These are phyloP conservation scores for Moricandia arvensis DNA, from an alignment of 345 rosid species.

Conservation along the genomic window DNA sequence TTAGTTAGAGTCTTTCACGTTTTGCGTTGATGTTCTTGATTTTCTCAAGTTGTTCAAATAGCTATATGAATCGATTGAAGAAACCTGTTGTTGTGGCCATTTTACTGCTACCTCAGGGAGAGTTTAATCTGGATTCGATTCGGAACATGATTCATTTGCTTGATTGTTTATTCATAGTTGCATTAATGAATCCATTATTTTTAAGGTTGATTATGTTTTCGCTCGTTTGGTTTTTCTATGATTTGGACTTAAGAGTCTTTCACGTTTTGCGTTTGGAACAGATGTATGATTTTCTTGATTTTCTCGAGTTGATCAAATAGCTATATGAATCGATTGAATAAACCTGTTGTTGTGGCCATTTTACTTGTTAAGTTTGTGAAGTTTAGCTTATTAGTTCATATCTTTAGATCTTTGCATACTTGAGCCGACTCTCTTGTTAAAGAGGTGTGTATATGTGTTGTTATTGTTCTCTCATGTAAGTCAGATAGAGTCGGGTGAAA, in stretches of 20 bases:
- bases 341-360: background rate
- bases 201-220: background rate
- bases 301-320: background rate
- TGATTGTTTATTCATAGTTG: background rate
- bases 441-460: no score
- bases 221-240: background rate
- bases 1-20: background rate
- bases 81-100: background rate
- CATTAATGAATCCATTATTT: no score
- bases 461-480: no score
- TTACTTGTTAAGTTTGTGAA: slow-evolving; percentile 14
- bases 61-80: background rate
- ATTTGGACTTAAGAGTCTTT: background rate
- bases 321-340: background rate
- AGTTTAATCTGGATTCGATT: slow-evolving; percentile 32
- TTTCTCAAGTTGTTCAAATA: background rate
- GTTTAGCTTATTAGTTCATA: background rate
- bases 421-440: no score
- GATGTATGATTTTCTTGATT: no score
- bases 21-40: no score
- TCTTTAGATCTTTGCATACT: no score
- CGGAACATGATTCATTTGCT: background rate
- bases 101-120: slow-evolving; percentile 52
- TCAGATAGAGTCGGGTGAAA: no score
- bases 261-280: no score